Evolutionary conservation across 108 stramenopile species (phyloP).

Genomic region (Conticribra guillardii): DNA sequence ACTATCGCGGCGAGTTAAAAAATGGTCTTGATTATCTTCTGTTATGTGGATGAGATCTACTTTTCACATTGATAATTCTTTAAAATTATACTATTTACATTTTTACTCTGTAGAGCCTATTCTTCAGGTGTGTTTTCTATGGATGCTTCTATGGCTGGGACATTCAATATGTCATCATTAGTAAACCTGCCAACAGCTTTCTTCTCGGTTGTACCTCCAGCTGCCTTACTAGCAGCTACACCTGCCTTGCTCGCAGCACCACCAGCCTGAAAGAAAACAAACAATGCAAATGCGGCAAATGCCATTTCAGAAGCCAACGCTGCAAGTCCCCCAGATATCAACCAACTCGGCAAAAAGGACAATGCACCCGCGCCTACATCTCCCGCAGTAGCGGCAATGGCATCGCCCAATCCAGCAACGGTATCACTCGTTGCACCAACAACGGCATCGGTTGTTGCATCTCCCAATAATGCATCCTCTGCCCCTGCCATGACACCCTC

Average conservation of each 20-base stretch:
- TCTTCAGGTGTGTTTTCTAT: too few relatives aligned
- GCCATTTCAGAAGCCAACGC: conserved; percentile 23
- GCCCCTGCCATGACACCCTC: conserved; percentile 3
- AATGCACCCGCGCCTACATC: conserved; percentile 16
- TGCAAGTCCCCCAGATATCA: conserved; percentile 19
- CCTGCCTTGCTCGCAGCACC: not conserved
- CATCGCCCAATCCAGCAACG: conserved; percentile 14
- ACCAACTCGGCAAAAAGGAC: conserved; percentile 15
- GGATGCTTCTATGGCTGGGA: too few relatives aligned
- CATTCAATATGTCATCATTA: too few relatives aligned
- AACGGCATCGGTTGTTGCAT: conserved; percentile 18
- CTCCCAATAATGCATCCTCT: conserved; percentile 16
- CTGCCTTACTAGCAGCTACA: not conserved
- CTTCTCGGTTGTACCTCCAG: too few relatives aligned
- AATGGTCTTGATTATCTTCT: too few relatives aligned
- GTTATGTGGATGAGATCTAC: too few relatives aligned
- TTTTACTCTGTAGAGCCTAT: too few relatives aligned
- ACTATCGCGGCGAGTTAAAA: too few relatives aligned
- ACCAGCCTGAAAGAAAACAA: conserved; percentile 14
- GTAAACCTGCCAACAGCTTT: too few relatives aligned
- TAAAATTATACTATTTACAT: too few relatives aligned
- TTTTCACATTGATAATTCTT: too few relatives aligned
- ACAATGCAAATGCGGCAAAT: conserved; percentile 19
- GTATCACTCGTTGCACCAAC: conserved; percentile 1
- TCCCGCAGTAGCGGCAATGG: conserved; percentile 10